Conservation (phyloP, 306 rosid genomes). For the Arachis stenosperma region DNA sequence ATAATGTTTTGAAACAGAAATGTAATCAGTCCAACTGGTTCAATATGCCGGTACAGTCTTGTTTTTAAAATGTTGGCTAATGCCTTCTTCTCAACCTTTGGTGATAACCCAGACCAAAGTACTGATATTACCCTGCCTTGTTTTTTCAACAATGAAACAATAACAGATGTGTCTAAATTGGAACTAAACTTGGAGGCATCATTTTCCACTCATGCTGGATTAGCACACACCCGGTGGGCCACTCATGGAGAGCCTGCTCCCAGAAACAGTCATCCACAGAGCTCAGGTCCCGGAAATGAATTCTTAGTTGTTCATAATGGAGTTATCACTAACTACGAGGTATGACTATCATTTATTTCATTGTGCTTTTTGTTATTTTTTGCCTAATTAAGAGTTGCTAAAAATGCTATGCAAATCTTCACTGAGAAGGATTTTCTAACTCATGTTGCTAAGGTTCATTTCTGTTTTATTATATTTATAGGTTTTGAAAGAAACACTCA, state of each 20-base stretch:
- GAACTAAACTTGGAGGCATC: conserved; percentile 73
- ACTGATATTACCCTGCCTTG: not conserved
- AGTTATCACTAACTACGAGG: conserved; percentile 90
- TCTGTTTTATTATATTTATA: conserved; percentile 21
- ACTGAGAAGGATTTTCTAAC: not conserved
- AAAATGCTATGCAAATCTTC: not conserved
- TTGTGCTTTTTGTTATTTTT: not conserved
- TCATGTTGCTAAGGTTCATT: not conserved
- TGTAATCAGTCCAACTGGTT: not conserved
- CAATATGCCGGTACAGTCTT: not conserved
- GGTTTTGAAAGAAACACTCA: conserved; percentile 88
- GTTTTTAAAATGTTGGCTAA: not conserved
- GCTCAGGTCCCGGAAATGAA: conserved; percentile 75
- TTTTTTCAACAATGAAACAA: not conserved
- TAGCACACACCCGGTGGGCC: conserved; percentile 99
- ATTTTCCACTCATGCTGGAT: conserved; percentile 76
- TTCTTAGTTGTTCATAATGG: conserved; percentile 97
- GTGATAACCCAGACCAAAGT: not conserved
- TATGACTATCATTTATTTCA: conserved; percentile 34
- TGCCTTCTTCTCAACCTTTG: not conserved
- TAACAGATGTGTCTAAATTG: conserved; percentile 69
- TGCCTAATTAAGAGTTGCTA: not conserved
- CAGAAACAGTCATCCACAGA: conserved; percentile 94
- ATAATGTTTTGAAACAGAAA: not conserved
- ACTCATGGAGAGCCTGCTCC: conserved; percentile 98